Evolutionary conservation across 2,329 filamentous ascomycete genomes (phyloP).

Genomic region (Fusarium sp.): DNA sequence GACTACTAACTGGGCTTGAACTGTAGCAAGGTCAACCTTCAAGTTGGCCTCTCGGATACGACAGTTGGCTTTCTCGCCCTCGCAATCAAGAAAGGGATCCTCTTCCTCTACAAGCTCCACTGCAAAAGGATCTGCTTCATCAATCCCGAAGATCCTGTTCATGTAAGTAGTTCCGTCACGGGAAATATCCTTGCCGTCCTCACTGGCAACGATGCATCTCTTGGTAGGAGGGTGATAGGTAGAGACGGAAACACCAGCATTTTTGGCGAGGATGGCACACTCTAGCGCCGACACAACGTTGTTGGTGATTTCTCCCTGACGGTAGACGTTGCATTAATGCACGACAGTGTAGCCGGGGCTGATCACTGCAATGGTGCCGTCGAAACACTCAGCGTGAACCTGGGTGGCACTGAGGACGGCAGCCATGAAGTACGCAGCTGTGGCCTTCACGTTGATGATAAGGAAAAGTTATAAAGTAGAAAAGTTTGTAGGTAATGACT

Average conservation of each 20-base stretch:
- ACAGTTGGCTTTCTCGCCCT: neutral
- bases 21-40: neutral
- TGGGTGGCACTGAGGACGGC: neutral
- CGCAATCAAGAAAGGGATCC: neutral
- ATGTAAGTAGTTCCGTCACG: neutral
- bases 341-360: conserved; percentile 4
- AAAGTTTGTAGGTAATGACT: neutral
- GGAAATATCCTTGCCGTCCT: neutral
- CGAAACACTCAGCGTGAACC: neutral
- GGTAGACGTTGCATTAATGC: conserved; percentile 3
- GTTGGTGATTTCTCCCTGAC: neutral
- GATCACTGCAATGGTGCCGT: neutral
- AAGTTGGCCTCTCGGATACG: conserved; percentile 4
- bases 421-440: neutral
- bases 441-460: conserved; percentile 1
- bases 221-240: conserved; percentile 4
- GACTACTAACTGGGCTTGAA: neutral
- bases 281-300: neutral
- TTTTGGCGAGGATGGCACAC: neutral
- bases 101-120: neutral
- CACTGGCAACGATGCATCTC: neutral
- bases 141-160: neutral
- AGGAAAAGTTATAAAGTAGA: neutral
- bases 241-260: conserved; percentile 1
- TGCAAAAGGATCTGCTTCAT: neutral